A percentile compares a stretch with the other conserved stretches of the same genome.
Conservation (phyloP, 148 eudicot species). For the Chenopodium album region DNA sequence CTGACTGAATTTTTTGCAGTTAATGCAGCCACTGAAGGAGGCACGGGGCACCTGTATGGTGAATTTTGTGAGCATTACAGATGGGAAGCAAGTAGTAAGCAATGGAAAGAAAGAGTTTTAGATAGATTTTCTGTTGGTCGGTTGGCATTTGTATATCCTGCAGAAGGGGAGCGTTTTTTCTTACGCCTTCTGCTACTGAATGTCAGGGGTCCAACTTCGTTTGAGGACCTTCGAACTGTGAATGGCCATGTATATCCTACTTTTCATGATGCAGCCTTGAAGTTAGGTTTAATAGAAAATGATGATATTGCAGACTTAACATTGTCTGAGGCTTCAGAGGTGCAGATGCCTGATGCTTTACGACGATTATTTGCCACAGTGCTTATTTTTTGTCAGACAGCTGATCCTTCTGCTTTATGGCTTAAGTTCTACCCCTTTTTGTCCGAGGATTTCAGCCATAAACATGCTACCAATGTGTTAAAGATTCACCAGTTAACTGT, state of each 20-base stretch:
- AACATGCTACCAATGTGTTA: too few relatives aligned
- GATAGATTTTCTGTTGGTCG: background rate
- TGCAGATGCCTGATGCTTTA: constrained; percentile 2
- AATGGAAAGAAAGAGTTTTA: too few relatives aligned
- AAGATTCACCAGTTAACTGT: too few relatives aligned
- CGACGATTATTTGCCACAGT: background rate
- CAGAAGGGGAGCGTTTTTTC: constrained; percentile 8
- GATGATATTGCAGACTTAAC: background rate
- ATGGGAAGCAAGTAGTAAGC: background rate
- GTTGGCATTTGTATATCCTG: background rate
- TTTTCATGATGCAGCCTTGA: background rate
- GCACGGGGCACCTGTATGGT: background rate
- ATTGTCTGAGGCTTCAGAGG: background rate
- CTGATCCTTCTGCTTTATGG: background rate
- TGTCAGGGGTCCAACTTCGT: constrained; percentile 3
- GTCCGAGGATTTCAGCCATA: too few relatives aligned
- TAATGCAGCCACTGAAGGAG: background rate
- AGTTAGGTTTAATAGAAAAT: background rate
- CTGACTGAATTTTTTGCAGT: background rate
- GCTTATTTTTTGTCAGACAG: background rate
- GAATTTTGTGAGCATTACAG: background rate
- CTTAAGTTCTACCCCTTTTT: too few relatives aligned
- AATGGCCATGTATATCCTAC: background rate
- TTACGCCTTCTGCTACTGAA: background rate
- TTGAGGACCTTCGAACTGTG: background rate